Conservation (phyloP, 176 grass and related monocot genomes). For the Bothriochloa decipiens region DNA sequence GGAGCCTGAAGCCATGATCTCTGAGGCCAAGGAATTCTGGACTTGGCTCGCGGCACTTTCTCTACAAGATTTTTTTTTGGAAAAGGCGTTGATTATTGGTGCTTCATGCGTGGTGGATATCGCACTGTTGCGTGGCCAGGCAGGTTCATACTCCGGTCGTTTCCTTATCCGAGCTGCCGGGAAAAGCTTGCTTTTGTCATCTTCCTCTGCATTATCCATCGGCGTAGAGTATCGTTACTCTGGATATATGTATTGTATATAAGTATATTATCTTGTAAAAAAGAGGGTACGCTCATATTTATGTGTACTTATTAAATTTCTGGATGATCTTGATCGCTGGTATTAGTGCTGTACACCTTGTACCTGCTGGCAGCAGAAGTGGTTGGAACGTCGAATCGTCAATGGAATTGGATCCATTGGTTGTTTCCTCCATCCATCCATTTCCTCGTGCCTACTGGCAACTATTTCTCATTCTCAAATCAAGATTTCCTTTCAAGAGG, state of each 20-base stretch:
- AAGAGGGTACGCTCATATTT: background rate
- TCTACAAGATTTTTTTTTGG: background rate
- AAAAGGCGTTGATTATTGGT: background rate
- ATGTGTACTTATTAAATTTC: too few relatives aligned
- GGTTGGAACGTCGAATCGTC: background rate
- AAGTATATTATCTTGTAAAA: background rate
- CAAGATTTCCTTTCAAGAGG: background rate
- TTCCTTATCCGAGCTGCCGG: background rate
- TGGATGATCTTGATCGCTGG: background rate
- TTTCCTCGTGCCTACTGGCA: background rate
- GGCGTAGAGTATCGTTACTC: background rate
- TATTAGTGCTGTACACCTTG: background rate
- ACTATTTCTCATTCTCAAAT: background rate
- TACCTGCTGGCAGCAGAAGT: constrained; percentile 7
- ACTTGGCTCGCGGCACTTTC: background rate
- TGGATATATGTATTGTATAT: background rate
- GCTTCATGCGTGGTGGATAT: background rate
- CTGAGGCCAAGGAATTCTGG: background rate
- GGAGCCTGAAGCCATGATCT: background rate
- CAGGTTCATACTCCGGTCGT: background rate
- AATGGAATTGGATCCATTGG: background rate
- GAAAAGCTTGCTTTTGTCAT: constrained; percentile 33
- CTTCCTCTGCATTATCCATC: constrained; percentile 4
- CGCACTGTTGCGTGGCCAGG: background rate
- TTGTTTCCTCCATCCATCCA: background rate